Base-by-base conservation (phyloP, 495 filamentous ascomycete species). In the Margaritispora aquatica region DNA sequence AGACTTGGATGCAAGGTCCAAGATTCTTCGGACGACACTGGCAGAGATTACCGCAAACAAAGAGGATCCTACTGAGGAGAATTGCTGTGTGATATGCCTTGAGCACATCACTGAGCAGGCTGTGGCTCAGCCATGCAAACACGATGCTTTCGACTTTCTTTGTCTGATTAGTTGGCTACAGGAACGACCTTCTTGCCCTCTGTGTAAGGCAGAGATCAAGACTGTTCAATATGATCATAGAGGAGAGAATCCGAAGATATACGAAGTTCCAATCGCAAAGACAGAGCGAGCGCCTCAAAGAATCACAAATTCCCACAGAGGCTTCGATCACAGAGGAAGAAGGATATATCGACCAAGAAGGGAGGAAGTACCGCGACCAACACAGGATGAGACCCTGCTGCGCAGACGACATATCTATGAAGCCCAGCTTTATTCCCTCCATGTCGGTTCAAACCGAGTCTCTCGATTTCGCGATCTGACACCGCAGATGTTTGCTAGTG, bases 91-190 rank as follows among this genome's bases (percentile, higher is more conserved):
- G 54, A 85, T 88, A 66, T 96, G 92, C 69, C 81, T 96, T 51
- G 86, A 92, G 58, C 67, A 72, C 48, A 77, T 96, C 70, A 82
- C 85, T 4, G 89, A 93, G 64, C 73, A 83, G 36, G 88, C 86
- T 57, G 72, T 84, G 19, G 83, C 88, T 3, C 73, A 80, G 36
- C 89, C 90, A 19, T 96, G 92, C 79, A 77, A 78, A 20, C 92
- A 96, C 76, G 70, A 79, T 49, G 84, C 83, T 64, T 96, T 94
- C 69, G 90, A 96, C 73, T 92, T 90, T 69, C 65, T 91, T 13
- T 96, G 92, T 66, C 80, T 96, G 10, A 69, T 88, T 20, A 92
- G 82, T 73, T 96, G 92, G 92, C 81, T 93, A 63, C 77, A 90
- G 66, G 81, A 81, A 23, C 57, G 48, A 17, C 71, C 85, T 0